These are phyloP conservation scores for Calocybe indica DNA, from an alignment of 768 basidiomycete species.

Conservation along the genomic window DNA sequence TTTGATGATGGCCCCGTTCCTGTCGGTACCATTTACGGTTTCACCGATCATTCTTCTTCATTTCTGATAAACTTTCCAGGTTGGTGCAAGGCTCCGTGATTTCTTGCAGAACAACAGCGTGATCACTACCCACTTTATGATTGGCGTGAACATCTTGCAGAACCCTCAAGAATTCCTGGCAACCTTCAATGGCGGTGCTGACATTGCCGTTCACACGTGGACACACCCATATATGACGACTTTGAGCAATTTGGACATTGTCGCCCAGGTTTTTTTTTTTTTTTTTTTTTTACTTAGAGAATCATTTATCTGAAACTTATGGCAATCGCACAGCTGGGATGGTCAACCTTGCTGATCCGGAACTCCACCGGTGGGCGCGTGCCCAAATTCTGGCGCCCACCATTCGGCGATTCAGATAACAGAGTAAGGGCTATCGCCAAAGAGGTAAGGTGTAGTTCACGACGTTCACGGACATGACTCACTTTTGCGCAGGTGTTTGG, in stretches of 20 bases:
- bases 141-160: constrained; percentile 68
- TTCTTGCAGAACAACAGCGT: constrained; percentile 65
- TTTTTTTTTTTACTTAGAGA: neutral
- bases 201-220: constrained; percentile 58
- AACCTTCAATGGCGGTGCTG: constrained; percentile 41
- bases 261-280: constrained; percentile 47
- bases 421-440: constrained; percentile 82
- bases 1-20: constrained; percentile 81
- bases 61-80: constrained; percentile 17
- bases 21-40: constrained; percentile 15
- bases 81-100: constrained; percentile 44
- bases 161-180: constrained; percentile 49
- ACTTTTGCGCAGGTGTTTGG: constrained; percentile 50
- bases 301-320: neutral
- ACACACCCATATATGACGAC: constrained; percentile 81
- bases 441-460: constrained; percentile 39
- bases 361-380: constrained; percentile 75
- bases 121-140: constrained; percentile 85
- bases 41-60: neutral
- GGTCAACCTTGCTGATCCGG: constrained; percentile 73
- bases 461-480: neutral
- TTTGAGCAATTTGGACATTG: constrained; percentile 56
- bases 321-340: constrained; percentile 50
- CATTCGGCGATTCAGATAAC: constrained; percentile 79
- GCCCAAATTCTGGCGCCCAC: constrained; percentile 79